These are phyloP conservation scores for Alternaria postmessia DNA, from an alignment of 2,329 filamentous ascomycete genomes.

Conservation along the genomic window DNA sequence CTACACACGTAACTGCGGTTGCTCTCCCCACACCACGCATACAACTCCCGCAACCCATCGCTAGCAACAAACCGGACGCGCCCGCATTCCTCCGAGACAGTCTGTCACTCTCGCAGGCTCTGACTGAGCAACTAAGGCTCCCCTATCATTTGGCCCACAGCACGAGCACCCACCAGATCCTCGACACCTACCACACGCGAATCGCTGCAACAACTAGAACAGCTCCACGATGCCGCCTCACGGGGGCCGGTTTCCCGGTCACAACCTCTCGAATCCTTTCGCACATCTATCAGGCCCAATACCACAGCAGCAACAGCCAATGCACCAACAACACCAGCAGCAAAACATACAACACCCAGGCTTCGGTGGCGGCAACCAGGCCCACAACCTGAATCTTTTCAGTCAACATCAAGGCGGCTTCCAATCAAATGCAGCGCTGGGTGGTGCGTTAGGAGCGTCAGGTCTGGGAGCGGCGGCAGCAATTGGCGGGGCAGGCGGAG, in stretches of 20 bases:
- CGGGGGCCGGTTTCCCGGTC: constrained; percentile 65
- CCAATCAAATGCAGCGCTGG: constrained; percentile 61
- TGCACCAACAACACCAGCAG: constrained; percentile 59
- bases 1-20: constrained; percentile 8
- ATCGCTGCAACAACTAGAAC: constrained; percentile 28
- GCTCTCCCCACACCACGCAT: constrained; percentile 14
- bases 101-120: not conserved
- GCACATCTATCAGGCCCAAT: constrained; percentile 60
- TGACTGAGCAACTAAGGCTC: not conserved
- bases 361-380: constrained; percentile 65
- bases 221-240: constrained; percentile 63
- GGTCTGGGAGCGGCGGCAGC: constrained; percentile 63
- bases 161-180: not conserved
- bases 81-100: not conserved
- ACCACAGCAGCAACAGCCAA: constrained; percentile 40
- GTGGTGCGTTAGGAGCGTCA: constrained; percentile 65
- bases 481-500: constrained; percentile 58
- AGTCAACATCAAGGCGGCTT: constrained; percentile 50
- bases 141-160: not conserved
- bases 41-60: constrained; percentile 6
- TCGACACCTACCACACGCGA: constrained; percentile 15
- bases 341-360: constrained; percentile 71
- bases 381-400: constrained; percentile 69
- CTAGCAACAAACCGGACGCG: constrained; percentile 1
- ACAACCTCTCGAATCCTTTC: constrained; percentile 67